Percentiles rank a stretch among this genome's conserved stretches.
These are phyloP conservation scores for Globisporangium paddicum DNA, from an alignment of 352 stramenopile species.

Conservation along the genomic window DNA sequence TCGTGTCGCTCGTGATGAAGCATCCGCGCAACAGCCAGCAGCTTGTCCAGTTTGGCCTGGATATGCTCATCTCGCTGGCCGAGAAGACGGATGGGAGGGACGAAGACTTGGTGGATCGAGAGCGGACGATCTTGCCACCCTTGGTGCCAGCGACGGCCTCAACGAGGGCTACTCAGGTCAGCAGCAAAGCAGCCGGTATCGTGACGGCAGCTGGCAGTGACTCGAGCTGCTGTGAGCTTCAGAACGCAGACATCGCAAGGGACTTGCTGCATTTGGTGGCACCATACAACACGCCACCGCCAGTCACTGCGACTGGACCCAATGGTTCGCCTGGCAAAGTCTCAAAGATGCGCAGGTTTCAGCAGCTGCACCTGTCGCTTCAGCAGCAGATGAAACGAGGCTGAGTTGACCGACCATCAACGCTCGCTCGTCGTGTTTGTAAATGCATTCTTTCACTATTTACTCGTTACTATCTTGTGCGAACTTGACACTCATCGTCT, in stretches of 20 bases:
- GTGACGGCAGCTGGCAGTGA: neutral
- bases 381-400: neutral
- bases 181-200: neutral
- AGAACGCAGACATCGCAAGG: conserved; percentile 43
- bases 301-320: neutral
- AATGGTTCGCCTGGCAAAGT: conserved; percentile 18
- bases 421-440: neutral
- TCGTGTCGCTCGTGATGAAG: conserved; percentile 49
- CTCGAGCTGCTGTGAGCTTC: conserved; percentile 17
- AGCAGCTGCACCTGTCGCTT: conserved; percentile 9
- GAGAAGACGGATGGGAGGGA: conserved; percentile 19
- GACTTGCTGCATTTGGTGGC: conserved; percentile 61
- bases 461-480: neutral
- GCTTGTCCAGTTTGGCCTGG: conserved; percentile 51
- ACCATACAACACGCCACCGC: conserved; percentile 35
- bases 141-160: conserved; percentile 4
- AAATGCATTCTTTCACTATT: conserved; percentile 11
- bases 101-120: conserved; percentile 16
- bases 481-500: too few relatives aligned
- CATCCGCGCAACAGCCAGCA: conserved; percentile 60
- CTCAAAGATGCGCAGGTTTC: conserved; percentile 12
- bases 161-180: conserved; percentile 4
- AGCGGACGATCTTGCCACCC: conserved; percentile 13
- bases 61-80: conserved; percentile 54
- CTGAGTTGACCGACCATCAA: neutral